Evolutionary conservation across 768 basidiomycete species (phyloP).

Genomic region (Boletus reticuloceps): DNA sequence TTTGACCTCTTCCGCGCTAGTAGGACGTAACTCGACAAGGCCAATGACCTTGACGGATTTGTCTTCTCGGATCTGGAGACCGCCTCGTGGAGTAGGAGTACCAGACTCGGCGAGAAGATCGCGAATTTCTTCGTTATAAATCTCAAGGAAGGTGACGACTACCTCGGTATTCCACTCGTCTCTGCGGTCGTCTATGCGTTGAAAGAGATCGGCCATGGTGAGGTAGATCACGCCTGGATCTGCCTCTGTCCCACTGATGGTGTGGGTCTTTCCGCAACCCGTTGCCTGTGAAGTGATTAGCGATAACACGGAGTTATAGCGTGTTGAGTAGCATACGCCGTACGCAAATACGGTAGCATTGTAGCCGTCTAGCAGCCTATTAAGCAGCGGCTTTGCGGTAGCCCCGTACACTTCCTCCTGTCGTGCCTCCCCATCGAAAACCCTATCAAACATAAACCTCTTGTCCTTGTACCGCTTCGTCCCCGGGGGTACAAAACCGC

Average conservation of each 20-base stretch:
- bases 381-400: conserved; percentile 82
- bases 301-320: neutral
- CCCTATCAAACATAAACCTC: conserved; percentile 95
- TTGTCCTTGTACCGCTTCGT: conserved; percentile 96
- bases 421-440: conserved; percentile 76
- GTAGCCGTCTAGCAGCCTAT: conserved; percentile 87
- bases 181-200: conserved; percentile 81
- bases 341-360: conserved; percentile 99
- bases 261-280: conserved; percentile 99
- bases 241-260: conserved; percentile 86
- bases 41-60: conserved; percentile 88
- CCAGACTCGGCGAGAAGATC: conserved; percentile 84
- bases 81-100: conserved; percentile 65
- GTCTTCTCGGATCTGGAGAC: conserved; percentile 92
- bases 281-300: conserved; percentile 67
- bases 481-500: conserved; percentile 81
- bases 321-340: conserved; percentile 61
- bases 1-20: conserved; percentile 89
- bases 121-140: conserved; percentile 98
- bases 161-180: conserved; percentile 88
- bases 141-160: conserved; percentile 93
- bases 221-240: conserved; percentile 95
- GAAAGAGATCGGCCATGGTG: conserved; percentile 96
- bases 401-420: conserved; percentile 88
- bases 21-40: conserved; percentile 78